phyloP scores from a whole-genome alignment of 345 rosid species.

The Turnera subulata region DNA sequence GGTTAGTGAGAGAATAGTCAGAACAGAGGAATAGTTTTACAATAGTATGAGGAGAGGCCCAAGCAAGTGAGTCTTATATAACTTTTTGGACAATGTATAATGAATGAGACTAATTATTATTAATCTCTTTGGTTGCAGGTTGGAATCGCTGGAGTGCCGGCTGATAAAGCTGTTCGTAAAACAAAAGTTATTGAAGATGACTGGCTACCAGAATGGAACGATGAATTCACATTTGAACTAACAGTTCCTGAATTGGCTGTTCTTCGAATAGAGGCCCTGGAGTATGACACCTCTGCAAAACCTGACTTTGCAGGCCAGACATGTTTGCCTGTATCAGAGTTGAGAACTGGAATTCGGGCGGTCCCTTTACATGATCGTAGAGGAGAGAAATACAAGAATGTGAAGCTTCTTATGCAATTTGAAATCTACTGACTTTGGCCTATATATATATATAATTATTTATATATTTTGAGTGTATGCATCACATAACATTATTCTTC shows the following conservation, averaged over 20 bases:
- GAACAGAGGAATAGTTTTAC: too few relatives aligned
- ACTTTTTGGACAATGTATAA: too few relatives aligned
- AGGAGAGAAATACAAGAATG: slow-evolving; percentile 21
- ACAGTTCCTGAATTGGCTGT: slow-evolving; percentile 50
- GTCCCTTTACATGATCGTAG: slow-evolving; percentile 30
- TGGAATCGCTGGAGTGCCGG: slow-evolving; percentile 47
- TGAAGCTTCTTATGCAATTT: slow-evolving; percentile 38
- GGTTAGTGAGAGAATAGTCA: background rate
- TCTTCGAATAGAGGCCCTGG: slow-evolving; percentile 45
- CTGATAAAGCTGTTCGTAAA: slow-evolving; percentile 20
- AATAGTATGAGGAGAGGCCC: too few relatives aligned
- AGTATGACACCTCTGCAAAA: slow-evolving; percentile 33
- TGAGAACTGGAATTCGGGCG: slow-evolving; percentile 39
- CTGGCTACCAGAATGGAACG: slow-evolving; percentile 26
- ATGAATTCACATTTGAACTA: slow-evolving; percentile 43
- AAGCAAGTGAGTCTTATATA: too few relatives aligned
- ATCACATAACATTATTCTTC: too few relatives aligned
- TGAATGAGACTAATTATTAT: too few relatives aligned
- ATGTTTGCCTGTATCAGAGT: slow-evolving; percentile 34
- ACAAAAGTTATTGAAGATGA: slow-evolving; percentile 29
- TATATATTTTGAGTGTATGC: too few relatives aligned
- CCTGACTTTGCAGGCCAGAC: slow-evolving; percentile 59
- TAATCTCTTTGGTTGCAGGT: slow-evolving; percentile 31
- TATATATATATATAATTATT: too few relatives aligned
- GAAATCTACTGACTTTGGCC: background rate